Conservation (phyloP, 2,329 filamentous ascomycete species). For the Aureobasidium sp. region DNA sequence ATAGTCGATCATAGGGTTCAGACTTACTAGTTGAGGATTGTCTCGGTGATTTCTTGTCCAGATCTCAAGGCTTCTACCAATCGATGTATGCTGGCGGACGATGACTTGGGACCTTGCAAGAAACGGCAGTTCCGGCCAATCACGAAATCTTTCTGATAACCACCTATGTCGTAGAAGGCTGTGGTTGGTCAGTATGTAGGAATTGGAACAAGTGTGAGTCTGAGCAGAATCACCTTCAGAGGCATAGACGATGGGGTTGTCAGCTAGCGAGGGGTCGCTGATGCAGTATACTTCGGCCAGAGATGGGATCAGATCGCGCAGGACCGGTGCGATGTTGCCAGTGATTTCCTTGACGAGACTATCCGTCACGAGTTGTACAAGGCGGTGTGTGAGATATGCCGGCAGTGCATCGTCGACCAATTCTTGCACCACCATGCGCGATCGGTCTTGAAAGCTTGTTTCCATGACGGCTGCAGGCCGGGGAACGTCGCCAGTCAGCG, state of each 20-base stretch:
- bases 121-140: conserved; percentile 42
- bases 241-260: conserved; percentile 42
- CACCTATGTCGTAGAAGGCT: conserved; percentile 40
- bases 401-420: conserved; percentile 37
- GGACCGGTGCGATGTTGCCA: conserved; percentile 34
- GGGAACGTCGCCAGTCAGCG: conserved; percentile 22
- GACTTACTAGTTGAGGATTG: conserved; percentile 35
- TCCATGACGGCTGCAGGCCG: conserved; percentile 32
- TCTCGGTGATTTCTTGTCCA: conserved; percentile 38
- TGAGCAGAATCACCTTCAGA: conserved; percentile 28
- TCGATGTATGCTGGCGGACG: conserved; percentile 28
- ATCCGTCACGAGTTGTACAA: conserved; percentile 36
- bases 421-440: conserved; percentile 28
- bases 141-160: conserved; percentile 37
- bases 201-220: neutral
- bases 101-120: conserved; percentile 37
- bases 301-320: conserved; percentile 35
- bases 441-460: conserved; percentile 31
- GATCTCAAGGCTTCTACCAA: conserved; percentile 31
- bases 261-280: conserved; percentile 36
- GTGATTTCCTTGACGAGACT: conserved; percentile 39
- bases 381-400: conserved; percentile 35
- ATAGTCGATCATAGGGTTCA: neutral
- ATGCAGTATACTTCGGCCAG: conserved; percentile 42
- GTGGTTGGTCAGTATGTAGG: neutral